phyloP scores from a whole-genome alignment of 164 flowering plant genomes.

The Chimonanthus praecox region DNA sequence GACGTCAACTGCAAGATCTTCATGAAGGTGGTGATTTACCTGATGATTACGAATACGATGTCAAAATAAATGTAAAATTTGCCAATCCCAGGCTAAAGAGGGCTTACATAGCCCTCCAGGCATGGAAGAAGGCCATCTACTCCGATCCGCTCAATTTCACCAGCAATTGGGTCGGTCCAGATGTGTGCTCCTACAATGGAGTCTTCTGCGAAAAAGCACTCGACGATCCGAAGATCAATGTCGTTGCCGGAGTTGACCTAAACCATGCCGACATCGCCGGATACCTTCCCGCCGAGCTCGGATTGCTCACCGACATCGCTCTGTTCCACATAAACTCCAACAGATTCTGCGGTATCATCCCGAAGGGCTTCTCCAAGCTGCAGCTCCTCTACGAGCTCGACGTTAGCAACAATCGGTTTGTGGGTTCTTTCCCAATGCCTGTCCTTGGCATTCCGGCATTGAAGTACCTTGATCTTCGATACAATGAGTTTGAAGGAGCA shows the following conservation, averaged over 20 bases:
- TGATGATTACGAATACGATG: constrained; percentile 11
- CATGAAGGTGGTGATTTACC: constrained; percentile 12
- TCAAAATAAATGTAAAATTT: constrained; percentile 10
- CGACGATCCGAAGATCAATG: constrained; percentile 10
- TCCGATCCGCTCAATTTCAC: constrained; percentile 31
- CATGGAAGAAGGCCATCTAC: constrained; percentile 23
- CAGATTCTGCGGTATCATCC: constrained; percentile 35
- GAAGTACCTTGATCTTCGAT: constrained; percentile 49
- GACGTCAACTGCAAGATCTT: constrained; percentile 15
- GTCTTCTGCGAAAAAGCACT: constrained; percentile 21
- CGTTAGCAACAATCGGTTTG: constrained; percentile 48
- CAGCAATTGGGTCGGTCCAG: constrained; percentile 26
- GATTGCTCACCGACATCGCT: constrained; percentile 21
- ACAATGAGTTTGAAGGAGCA: constrained; percentile 43
- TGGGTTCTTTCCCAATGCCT: constrained; percentile 41
- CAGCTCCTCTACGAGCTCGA: constrained; percentile 26
- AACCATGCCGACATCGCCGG: constrained; percentile 25
- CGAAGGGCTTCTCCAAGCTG: constrained; percentile 19
- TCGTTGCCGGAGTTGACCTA: constrained; percentile 28
- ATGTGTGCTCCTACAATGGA: constrained; percentile 28
- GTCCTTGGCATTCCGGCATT: constrained; percentile 36
- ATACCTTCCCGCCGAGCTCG: constrained; percentile 22
- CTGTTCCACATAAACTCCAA: constrained; percentile 30
- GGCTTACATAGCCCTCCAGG: constrained; percentile 32
- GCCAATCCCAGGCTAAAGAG: constrained; percentile 20